Evolutionary conservation across 768 basidiomycete genomes (phyloP).

Genomic region (Dictyophora rubrovolvata): DNA sequence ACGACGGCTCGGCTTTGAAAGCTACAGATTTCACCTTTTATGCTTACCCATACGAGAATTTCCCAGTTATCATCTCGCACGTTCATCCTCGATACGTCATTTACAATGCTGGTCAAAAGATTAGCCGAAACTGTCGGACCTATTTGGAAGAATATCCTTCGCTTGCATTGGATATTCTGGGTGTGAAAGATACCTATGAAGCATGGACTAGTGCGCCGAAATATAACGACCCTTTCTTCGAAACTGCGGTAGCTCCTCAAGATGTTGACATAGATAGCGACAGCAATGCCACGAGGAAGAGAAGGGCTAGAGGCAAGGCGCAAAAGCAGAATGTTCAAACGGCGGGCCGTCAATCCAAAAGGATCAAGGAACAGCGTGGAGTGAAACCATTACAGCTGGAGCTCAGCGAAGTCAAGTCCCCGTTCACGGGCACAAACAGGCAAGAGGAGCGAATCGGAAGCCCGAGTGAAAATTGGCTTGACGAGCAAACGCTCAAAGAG

Average conservation of each 20-base stretch:
- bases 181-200: background rate
- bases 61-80: background rate
- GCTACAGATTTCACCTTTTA: background rate
- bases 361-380: background rate
- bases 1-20: background rate
- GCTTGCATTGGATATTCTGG: background rate
- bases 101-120: background rate
- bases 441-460: background rate
- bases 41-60: background rate
- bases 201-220: background rate
- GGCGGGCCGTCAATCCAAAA: background rate
- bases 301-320: background rate
- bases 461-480: background rate
- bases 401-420: background rate
- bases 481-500: background rate
- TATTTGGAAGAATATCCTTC: background rate
- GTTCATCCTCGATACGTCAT: background rate
- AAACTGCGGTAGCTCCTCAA: background rate
- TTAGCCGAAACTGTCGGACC: background rate
- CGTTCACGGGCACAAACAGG: background rate
- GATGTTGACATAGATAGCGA: background rate
- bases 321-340: background rate
- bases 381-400: background rate
- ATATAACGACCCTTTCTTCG: background rate
- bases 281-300: background rate